These are phyloP conservation scores for Microdochium nivale DNA, from an alignment of 2,329 filamentous ascomycete species.

Conservation along the genomic window DNA sequence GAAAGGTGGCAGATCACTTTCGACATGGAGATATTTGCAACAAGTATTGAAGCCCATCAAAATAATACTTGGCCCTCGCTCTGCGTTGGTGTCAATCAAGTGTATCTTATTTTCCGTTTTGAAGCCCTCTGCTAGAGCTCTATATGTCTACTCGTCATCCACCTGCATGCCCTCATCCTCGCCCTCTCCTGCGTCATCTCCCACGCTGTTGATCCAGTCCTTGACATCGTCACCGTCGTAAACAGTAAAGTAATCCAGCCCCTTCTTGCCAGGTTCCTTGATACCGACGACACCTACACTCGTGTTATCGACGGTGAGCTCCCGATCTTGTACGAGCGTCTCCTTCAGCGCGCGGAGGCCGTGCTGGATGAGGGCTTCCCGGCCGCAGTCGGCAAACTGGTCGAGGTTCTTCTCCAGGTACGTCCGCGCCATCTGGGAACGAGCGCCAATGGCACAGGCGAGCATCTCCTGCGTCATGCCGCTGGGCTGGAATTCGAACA, in stretches of 20 bases:
- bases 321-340: slow-evolving; percentile 92
- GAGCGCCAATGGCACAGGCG: slow-evolving; percentile 89
- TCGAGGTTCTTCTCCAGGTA: slow-evolving; percentile 92
- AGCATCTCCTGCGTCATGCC: slow-evolving; percentile 97
- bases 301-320: slow-evolving; percentile 94
- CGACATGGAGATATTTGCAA: no score
- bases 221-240: slow-evolving; percentile 84
- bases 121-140: slow-evolving; percentile 8
- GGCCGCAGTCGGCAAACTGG: slow-evolving; percentile 63
- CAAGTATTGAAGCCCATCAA: no score
- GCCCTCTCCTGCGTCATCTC: slow-evolving; percentile 39
- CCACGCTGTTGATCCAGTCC: slow-evolving; percentile 71
- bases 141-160: slow-evolving; percentile 20
- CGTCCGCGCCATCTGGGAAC: slow-evolving; percentile 95
- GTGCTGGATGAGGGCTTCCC: slow-evolving; percentile 86
- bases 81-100: neutral
- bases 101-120: slow-evolving; percentile 5
- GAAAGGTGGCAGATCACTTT: neutral
- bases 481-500: slow-evolving; percentile 96
- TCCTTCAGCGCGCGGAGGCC: slow-evolving; percentile 89
- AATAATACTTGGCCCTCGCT: no score
- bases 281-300: slow-evolving; percentile 79
- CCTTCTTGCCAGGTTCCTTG: slow-evolving; percentile 40
- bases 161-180: slow-evolving; percentile 37
- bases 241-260: slow-evolving; percentile 74